Conservation (phyloP, 495 filamentous ascomycete genomes). For the Ascobolus immersus region DNA sequence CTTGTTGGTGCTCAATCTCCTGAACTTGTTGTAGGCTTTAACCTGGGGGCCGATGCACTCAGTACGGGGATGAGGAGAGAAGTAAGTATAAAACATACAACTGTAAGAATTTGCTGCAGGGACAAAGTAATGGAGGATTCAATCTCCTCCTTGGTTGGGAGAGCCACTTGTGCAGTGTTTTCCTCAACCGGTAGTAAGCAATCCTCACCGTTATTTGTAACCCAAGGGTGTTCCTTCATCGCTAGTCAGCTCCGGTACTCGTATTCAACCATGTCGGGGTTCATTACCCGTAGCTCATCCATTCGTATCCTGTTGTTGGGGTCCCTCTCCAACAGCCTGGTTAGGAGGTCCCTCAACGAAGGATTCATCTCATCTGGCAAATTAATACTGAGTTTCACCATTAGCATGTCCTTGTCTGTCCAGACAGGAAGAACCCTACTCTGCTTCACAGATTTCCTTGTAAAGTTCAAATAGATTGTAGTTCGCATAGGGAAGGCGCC, state of each 20-base stretch:
- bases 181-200: conserved; percentile 57
- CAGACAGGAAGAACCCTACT: conserved; percentile 6
- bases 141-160: conserved; percentile 72
- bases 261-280: neutral
- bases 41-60: neutral
- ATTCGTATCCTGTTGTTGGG: conserved; percentile 57
- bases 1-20: too few species aligned
- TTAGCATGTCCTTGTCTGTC: conserved; percentile 9
- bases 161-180: conserved; percentile 59
- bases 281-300: conserved; percentile 45
- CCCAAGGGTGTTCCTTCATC: conserved; percentile 70
- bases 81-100: conserved; percentile 50
- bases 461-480: conserved; percentile 62
- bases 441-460: conserved; percentile 54
- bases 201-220: conserved; percentile 59
- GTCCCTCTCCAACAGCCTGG: conserved; percentile 46
- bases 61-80: neutral
- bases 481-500: conserved; percentile 59
- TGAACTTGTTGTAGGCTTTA: neutral
- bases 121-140: conserved; percentile 73
- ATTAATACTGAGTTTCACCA: conserved; percentile 20
- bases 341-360: conserved; percentile 41
- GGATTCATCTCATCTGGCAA: conserved; percentile 31
- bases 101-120: conserved; percentile 55
- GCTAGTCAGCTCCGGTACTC: conserved; percentile 3